A percentile compares a stretch with the other conserved stretches of the same genome.
Conservation (phyloP, 73 alveolate species). For the Stentor coeruleus region DNA sequence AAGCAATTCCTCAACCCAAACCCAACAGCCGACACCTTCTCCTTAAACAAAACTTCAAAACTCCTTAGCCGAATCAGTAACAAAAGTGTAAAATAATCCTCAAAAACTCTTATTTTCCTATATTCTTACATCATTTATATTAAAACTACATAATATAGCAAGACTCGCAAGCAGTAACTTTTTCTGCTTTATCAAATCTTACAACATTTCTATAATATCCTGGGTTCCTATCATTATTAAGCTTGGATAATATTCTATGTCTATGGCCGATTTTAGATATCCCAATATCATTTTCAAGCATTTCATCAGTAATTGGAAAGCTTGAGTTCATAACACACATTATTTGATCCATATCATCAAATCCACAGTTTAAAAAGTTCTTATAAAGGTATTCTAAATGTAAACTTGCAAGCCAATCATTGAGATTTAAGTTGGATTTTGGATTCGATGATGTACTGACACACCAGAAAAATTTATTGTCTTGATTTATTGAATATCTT, state of each 20-base stretch:
- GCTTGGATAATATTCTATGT: slow-evolving; percentile 3
- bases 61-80: not conserved
- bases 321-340: slow-evolving; percentile 15
- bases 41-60: too few species aligned
- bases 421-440: too few species aligned
- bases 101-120: too few species aligned
- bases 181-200: too few species aligned
- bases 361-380: not conserved
- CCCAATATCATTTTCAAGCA: not conserved
- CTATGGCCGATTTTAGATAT: slow-evolving; percentile 22
- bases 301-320: not conserved
- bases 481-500: too few species aligned
- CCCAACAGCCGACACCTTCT: too few species aligned
- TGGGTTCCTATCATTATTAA: not conserved
- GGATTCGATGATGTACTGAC: too few species aligned
- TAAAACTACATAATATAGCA: too few species aligned
- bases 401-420: slow-evolving; percentile 1
- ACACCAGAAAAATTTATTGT: too few species aligned
- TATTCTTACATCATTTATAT: too few species aligned
- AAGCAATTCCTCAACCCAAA: too few species aligned
- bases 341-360: slow-evolving; percentile 1
- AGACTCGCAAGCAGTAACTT: too few species aligned
- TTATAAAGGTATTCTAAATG: not conserved
- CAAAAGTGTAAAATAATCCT: not conserved
- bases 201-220: not conserved